These are phyloP conservation scores for Raphanus hybrid DNA, from an alignment of 441 rosid species.

Conservation along the genomic window DNA sequence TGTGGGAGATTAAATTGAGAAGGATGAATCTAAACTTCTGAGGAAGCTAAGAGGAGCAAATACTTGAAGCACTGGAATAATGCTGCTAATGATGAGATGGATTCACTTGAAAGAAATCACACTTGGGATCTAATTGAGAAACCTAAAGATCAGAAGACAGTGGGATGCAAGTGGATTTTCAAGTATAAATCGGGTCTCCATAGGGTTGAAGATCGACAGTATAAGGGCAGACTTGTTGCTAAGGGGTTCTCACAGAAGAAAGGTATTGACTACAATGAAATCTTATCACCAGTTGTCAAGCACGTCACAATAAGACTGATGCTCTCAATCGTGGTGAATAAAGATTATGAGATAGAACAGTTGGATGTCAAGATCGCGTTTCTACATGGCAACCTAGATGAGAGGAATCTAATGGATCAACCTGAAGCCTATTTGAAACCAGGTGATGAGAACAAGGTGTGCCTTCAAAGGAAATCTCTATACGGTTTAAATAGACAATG, in stretches of 20 bases:
- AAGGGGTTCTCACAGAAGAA: neutral
- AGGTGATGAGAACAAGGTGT: neutral
- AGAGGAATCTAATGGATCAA: neutral
- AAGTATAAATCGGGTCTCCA: neutral
- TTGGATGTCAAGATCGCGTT: neutral
- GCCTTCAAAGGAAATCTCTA: neutral
- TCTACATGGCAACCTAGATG: neutral
- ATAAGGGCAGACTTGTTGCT: neutral
- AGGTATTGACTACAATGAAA: neutral
- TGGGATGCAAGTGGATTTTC: neutral
- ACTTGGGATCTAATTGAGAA: neutral
- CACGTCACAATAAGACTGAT: neutral
- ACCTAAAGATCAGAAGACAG: neutral
- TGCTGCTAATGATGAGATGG: neutral
- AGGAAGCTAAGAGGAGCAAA: neutral
- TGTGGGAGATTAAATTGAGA: neutral
- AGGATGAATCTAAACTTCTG: neutral
- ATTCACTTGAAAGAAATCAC: neutral
- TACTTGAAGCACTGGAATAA: neutral
- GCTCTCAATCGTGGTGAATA: neutral
- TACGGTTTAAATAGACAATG: too few relatives aligned
- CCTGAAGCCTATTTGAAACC: neutral
- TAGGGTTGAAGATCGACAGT: neutral
- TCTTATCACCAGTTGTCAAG: neutral
- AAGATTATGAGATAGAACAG: neutral